Evolutionary conservation across 2,329 filamentous ascomycete species (phyloP), one percentile per base, ranked within the genome.

Genomic region (Tolypocladium ophioglossoides): DNA sequence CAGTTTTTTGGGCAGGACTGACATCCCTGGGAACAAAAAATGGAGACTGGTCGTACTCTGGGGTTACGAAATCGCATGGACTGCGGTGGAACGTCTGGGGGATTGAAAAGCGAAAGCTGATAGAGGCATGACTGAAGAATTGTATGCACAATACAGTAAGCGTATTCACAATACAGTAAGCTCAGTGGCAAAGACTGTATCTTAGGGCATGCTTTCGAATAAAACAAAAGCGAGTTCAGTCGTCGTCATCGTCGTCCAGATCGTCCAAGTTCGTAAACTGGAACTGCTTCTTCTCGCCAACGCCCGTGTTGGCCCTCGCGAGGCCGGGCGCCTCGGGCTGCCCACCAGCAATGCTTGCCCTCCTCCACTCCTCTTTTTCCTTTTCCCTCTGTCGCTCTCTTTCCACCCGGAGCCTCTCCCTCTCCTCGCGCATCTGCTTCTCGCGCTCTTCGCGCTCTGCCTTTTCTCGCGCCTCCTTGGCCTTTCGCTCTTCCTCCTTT

Each of bases 221-320:
- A 6, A 14, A 20, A n/a, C 11, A 20, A 16, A 37, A 37, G 27
- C 18, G 4, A 34, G 16, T 9, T n/a, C 27, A 46, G 6, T 49
- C 32, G 30, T 62, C 66, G 52, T 72, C 68, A 9, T 72, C 69
- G 32, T 79, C 76, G 47, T 79, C 76, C 52, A 80, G 71, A 57
- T 80, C 78, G 57, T 79, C 74, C 60, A 77, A 64, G 53, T 73
- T 78, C 53, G 77, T 74, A 54, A 81, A 82, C 62, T 79, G 77
- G 59, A 81, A 82, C 69, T 82, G 78, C 64, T 76, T 77, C 66
- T 73, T 74, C 62, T 72, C 70, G 2, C 64, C 66, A 4, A 63
- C 62, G 4, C 61, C 63, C 14, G 67, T 58, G 16, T 57, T 57
- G 8, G 62, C 60, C 30, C 60, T 61, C 40, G 59, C 60, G n/a